A percentile compares a stretch with the other conserved stretches of the same genome.
These are phyloP conservation scores for Globisporangium canariense DNA, from an alignment of 352 stramenopile genomes.

Conservation along the genomic window DNA sequence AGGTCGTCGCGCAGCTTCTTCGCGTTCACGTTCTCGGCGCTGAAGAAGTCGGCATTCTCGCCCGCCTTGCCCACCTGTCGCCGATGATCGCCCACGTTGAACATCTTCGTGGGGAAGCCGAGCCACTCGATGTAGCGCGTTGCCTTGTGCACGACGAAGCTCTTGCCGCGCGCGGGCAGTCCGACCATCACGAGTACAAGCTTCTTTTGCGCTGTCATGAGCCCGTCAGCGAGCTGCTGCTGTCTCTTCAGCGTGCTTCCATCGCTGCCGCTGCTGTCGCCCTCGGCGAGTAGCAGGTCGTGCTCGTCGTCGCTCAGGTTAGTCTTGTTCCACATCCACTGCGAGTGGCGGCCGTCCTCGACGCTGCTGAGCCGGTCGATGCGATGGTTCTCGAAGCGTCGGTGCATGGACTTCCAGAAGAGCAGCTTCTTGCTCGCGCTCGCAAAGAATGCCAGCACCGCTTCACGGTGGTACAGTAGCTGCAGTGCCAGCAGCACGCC, in stretches of 20 bases:
- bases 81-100: conserved; percentile 94
- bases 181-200: conserved; percentile 93
- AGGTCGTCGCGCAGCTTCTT: conserved; percentile 85
- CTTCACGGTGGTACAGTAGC: conserved; percentile 48
- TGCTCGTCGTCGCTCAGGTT: conserved; percentile 21
- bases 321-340: conserved; percentile 74
- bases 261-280: conserved; percentile 25
- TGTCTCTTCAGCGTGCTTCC: conserved; percentile 15
- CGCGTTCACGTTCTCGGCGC: conserved; percentile 82
- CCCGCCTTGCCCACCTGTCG: conserved; percentile 71
- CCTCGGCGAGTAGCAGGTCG: conserved; percentile 33
- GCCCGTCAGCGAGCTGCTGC: conserved; percentile 36
- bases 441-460: conserved; percentile 38
- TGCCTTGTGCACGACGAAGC: conserved; percentile 93
- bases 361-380: conserved; percentile 67
- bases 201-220: conserved; percentile 82
- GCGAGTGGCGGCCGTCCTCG: conserved; percentile 57
- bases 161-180: conserved; percentile 93
- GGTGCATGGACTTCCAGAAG: conserved; percentile 71
- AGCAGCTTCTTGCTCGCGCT: conserved; percentile 49
- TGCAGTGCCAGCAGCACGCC: conserved; percentile 32
- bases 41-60: conserved; percentile 90
- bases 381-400: conserved; percentile 69
- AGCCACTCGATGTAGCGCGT: conserved; percentile 93
- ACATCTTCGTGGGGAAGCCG: conserved; percentile 89